Base-by-base conservation (phyloP, 2,329 filamentous ascomycete genomes). In the Paecilomyces niveus region DNA sequence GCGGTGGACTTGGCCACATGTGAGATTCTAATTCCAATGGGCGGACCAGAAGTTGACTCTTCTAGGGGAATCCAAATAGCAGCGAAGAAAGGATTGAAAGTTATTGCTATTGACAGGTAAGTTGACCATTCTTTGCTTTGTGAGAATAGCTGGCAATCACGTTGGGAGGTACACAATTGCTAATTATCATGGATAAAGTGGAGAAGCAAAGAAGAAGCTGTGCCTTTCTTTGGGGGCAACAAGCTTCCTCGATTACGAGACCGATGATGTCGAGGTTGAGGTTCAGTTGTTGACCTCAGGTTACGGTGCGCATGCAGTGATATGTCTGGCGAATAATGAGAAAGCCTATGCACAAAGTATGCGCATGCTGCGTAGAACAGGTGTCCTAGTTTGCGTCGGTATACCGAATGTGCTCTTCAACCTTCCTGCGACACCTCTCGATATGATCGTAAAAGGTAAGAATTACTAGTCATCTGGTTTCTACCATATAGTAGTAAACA, bases 341-440 rank as follows among this genome's bases (percentile, higher is more conserved):
- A 66, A 68, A 15, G 76, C 77, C 9, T 80, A 80, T 60, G 64
- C 67, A 31, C 76, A 79, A 58, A 78, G 76, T 33, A 72, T 77
- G 57, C 68, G 71, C 10, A 69, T 80, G 52, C 68, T 78, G n/a
- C 70, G 78, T 9, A 74, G 74, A 6, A 70, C 74, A n/a, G 78
- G 78, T 0, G 78, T 79, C 0, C 70, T 80, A 35, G 77, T 80
- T 1, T 80, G 78, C 33, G 77, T 80, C 3, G 78, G 78, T 1
- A 70, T 80, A 39, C 78, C 78, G 9, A 76, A 72, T 53, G 65
- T 70, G 3, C 72, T 70, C 2, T 79, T 77, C 60, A 72, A 72
- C 62, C 68, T 80, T 18, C 77, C 77, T 4, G 76, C 78, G 60
- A 75, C 74, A 5, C 78, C 78, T 0, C 74, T 80, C 24, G 74